A percentile compares a stretch with the other conserved stretches of the same genome.
Evolutionary conservation across 768 basidiomycete genomes (phyloP).

Genomic region (Tricholoma sp.): DNA sequence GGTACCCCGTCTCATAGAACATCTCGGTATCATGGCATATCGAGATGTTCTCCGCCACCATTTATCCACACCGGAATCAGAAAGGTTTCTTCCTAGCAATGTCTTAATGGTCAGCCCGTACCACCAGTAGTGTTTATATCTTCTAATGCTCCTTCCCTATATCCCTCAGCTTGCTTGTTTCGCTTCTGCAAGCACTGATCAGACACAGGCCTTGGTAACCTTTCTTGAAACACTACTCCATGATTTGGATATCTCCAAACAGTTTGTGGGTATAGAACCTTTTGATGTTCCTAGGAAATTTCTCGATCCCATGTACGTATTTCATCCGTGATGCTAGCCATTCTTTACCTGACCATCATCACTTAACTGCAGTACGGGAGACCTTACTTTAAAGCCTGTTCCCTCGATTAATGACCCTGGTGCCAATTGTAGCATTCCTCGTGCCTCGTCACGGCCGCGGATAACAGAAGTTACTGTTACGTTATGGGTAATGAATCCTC

Average conservation of each 20-base stretch:
- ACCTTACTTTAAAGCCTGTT: neutral
- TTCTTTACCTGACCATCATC: neutral
- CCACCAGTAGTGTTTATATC: neutral
- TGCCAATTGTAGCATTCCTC: too few species aligned
- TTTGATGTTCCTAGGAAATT: constrained; percentile 18
- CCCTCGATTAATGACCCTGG: neutral
- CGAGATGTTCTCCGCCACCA: neutral
- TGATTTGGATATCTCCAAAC: neutral
- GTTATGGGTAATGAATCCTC: constrained; percentile 2
- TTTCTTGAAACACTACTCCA: constrained; percentile 3
- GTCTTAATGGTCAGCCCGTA: neutral
- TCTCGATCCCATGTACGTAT: constrained; percentile 17
- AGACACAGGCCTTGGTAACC: neutral
- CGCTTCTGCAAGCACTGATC: neutral
- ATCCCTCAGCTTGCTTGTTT: neutral
- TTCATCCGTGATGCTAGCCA: neutral
- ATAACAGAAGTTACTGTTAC: neutral
- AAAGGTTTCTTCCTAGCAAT: neutral
- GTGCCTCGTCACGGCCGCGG: neutral
- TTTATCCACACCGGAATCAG: neutral
- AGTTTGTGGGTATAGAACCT: constrained; percentile 11
- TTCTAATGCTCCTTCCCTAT: neutral
- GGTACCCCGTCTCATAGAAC: neutral
- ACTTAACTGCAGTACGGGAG: constrained; percentile 1
- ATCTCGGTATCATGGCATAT: neutral